These are phyloP conservation scores for Candida tunisiensis DNA, from an alignment of 1,139 yeast species.

Conservation along the genomic window DNA sequence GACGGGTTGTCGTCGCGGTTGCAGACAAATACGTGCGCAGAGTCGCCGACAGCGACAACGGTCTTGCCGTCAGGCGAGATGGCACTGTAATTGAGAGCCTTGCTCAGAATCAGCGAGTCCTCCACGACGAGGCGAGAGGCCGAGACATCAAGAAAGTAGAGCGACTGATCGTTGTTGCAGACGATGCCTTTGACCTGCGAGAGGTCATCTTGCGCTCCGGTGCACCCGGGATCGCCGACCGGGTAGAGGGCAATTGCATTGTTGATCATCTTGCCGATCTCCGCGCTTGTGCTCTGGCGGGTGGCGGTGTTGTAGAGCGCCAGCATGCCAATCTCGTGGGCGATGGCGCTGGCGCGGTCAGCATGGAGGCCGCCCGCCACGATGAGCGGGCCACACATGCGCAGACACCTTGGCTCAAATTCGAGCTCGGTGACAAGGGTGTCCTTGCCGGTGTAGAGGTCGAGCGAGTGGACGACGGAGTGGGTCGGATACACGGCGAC, in stretches of 20 bases:
- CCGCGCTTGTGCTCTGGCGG: slow-evolving; percentile 30
- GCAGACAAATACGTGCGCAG: slow-evolving; percentile 31
- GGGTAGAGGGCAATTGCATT: slow-evolving; percentile 58
- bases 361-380: slow-evolving; percentile 1
- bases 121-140: slow-evolving; percentile 25
- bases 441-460: not conserved
- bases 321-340: slow-evolving; percentile 32
- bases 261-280: slow-evolving; percentile 67
- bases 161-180: slow-evolving; percentile 66
- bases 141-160: slow-evolving; percentile 50
- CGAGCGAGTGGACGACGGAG: not conserved
- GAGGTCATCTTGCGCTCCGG: no score
- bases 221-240: slow-evolving; percentile 9
- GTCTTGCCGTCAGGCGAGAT: slow-evolving; percentile 40
- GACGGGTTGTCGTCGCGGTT: slow-evolving; percentile 28
- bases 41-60: slow-evolving; percentile 43
- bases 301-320: slow-evolving; percentile 37
- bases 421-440: not conserved
- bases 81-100: slow-evolving; percentile 43
- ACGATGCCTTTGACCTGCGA: slow-evolving; percentile 32
- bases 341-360: slow-evolving; percentile 3
- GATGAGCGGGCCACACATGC: no score
- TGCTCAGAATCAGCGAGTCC: slow-evolving; percentile 27
- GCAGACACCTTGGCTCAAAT: slow-evolving; percentile 1
- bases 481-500: not conserved